Base-by-base conservation (phyloP, 148 eudicot genomes). In the Tetragonia tetragonoides region DNA sequence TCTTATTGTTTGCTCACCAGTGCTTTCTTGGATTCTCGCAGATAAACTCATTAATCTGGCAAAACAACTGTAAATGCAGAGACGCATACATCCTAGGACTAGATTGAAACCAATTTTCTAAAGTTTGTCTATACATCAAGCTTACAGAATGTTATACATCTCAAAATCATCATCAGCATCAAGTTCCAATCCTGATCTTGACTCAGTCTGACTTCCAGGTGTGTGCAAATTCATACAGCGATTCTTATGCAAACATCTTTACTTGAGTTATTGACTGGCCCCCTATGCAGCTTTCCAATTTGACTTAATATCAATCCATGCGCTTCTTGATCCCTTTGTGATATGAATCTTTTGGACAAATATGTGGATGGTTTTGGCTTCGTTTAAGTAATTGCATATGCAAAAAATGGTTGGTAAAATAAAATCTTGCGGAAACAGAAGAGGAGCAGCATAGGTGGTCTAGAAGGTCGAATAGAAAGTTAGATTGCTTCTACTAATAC, bases 271-370 rank as follows among this genome's bases (percentile, higher is more conserved):
- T 63, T 60, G 34, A 61, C 23, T 1, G 34, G 68, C 68, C 54
- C 40, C 15, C 57, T 38, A 23, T 40, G 41, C 74, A 68, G 57
- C 67, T 38, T 67, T 73, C 34, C n/a, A 5, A 17, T 47, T 42
- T 53, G 40, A 49, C 53, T 49, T 7, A 49, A 49, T 46, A 49
- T 49, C 11, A 49, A 10, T 2, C 16, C 16, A 57, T 66, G 15
- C 72, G 53, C 76, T 72, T 79, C 76, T 44, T 42, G 44, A 23
- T 74, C 24, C 54, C n/a, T 59, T 74, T 61, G 67, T 46, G 21
- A 62, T 16, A 24, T 66, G 72, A 76, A 66, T 76, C 63, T 60
- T 20, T 39, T 64, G 3, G 41, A 64, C 23, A 23, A 41, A 11
- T 5, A 21, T 59, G 49, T 11, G 69, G n/a, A 10, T 60, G 37